These are phyloP conservation scores for Exophiala bonariae DNA, from an alignment of 2,329 filamentous ascomycete genomes.

Conservation along the genomic window DNA sequence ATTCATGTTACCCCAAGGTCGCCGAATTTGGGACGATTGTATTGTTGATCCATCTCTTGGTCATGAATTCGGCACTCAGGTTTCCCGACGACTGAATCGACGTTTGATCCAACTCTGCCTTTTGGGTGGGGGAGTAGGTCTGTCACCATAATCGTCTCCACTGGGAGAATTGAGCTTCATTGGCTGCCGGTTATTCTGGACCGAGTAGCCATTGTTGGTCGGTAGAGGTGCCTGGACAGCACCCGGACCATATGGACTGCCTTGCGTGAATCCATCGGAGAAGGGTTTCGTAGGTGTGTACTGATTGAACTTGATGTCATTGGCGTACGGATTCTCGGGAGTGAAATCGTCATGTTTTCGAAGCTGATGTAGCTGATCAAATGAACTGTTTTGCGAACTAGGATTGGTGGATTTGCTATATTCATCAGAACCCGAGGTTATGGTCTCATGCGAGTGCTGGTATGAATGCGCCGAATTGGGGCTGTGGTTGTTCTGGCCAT, in stretches of 20 bases:
- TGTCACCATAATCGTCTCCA: not conserved
- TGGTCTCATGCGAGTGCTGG: conserved; percentile 82
- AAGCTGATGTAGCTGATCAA: conserved; percentile 67
- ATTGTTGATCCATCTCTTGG: not conserved
- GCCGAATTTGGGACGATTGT: conserved; percentile 10
- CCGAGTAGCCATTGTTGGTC: conserved; percentile 7
- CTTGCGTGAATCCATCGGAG: conserved; percentile 14
- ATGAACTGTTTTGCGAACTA: conserved; percentile 89
- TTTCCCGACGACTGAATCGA: conserved; percentile 68
- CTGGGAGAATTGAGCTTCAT: conserved; percentile 26
- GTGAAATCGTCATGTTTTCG: conserved; percentile 49
- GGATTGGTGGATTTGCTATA: conserved; percentile 83
- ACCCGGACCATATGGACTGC: conserved; percentile 28
- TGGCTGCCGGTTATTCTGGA: conserved; percentile 24
- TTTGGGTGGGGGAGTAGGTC: conserved; percentile 50
- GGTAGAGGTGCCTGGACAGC: conserved; percentile 25
- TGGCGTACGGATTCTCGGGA: conserved; percentile 37
- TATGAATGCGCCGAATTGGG: conserved; percentile 47
- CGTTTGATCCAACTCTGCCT: conserved; percentile 87
- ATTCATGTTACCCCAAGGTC: conserved; percentile 4
- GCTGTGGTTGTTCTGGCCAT: conserved; percentile 8
- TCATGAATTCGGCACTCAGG: conserved; percentile 5
- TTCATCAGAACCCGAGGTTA: conserved; percentile 70
- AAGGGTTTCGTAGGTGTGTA: conserved; percentile 13
- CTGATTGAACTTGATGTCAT: conserved; percentile 32